Percentiles rank a stretch among this genome's conserved stretches.
Conservation (phyloP, 2,329 filamentous ascomycete genomes). For the Aureobasidium subglaciale region DNA sequence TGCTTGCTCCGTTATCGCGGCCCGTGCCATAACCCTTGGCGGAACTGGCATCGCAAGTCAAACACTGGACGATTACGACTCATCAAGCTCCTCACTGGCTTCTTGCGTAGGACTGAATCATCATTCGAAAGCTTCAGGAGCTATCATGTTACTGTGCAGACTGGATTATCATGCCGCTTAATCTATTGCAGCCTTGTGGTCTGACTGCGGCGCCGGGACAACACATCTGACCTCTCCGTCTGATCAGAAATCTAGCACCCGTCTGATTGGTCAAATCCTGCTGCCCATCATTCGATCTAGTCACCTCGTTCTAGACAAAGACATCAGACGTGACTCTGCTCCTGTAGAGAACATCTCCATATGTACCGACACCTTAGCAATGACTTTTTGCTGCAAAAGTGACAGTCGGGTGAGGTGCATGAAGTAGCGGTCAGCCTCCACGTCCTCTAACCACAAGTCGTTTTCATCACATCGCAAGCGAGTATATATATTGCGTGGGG, state of each 20-base stretch:
- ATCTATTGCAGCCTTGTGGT: too few species aligned
- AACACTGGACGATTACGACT: background rate
- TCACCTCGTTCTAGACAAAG: too few species aligned
- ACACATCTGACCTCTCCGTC: background rate
- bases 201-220: background rate
- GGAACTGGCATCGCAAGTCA: background rate
- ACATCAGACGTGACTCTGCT: background rate
- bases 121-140: background rate
- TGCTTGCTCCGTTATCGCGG: background rate
- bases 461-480: background rate
- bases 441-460: background rate
- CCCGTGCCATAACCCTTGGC: background rate
- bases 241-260: too few species aligned
- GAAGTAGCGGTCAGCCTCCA: background rate
- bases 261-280: too few species aligned
- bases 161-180: too few species aligned
- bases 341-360: too few species aligned
- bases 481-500: background rate
- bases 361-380: too few species aligned
- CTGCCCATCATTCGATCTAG: too few species aligned
- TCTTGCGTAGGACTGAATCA: background rate
- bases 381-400: background rate
- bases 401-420: background rate
- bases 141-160: background rate
- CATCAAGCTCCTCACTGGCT: too few species aligned